These are phyloP conservation scores for Phaseolus coccineus DNA, from an alignment of 331 rosid genomes.

Conservation along the genomic window DNA sequence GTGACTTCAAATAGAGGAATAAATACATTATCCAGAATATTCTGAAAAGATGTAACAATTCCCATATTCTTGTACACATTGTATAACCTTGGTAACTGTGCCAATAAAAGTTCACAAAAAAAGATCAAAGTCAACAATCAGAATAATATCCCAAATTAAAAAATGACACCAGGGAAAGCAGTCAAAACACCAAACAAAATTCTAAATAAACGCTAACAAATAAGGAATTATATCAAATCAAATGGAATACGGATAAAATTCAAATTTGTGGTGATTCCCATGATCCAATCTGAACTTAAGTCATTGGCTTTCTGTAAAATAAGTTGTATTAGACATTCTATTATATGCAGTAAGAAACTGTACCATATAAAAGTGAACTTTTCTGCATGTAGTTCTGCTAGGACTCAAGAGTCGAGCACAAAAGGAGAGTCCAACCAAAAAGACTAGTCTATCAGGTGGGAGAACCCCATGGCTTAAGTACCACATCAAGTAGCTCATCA, in stretches of 20 bases:
- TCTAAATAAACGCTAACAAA: slow-evolving; percentile 11
- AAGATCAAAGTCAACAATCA: slow-evolving; percentile 29
- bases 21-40: slow-evolving; percentile 81
- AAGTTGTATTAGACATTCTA: background rate
- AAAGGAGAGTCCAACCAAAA: too few relatives aligned
- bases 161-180: slow-evolving; percentile 23
- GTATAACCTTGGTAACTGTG: slow-evolving; percentile 81
- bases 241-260: background rate
- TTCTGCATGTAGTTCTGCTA: background rate
- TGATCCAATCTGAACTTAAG: slow-evolving; percentile 7
- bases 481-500: too few relatives aligned
- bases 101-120: slow-evolving; percentile 37
- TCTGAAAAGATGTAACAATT: slow-evolving; percentile 81
- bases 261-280: slow-evolving; percentile 11
- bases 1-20: slow-evolving; percentile 89
- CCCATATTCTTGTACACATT: slow-evolving; percentile 86
- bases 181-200: slow-evolving; percentile 3
- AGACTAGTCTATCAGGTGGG: too few relatives aligned
- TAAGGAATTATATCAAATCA: slow-evolving; percentile 31
- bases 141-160: slow-evolving; percentile 3
- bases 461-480: too few relatives aligned
- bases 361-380: background rate
- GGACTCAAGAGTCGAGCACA: too few relatives aligned
- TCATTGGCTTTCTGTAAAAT: background rate
- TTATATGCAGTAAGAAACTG: too few relatives aligned